Conservation (phyloP, 2,329 filamentous ascomycete species). For the Simplicillium aogashimaense region DNA sequence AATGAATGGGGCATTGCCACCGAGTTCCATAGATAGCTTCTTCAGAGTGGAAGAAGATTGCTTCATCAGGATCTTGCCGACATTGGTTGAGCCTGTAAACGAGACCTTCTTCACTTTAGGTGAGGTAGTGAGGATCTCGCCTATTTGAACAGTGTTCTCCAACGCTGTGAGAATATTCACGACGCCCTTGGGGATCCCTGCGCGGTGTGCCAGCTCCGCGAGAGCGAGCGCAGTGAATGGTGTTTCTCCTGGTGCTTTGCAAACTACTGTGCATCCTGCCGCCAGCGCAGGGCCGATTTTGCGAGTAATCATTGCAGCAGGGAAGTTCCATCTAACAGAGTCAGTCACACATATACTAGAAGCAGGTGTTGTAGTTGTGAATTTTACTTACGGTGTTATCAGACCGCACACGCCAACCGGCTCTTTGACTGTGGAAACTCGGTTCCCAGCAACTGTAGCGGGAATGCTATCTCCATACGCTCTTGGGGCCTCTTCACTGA, state of each 20-base stretch:
- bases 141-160: conserved; percentile 71
- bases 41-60: conserved; percentile 80
- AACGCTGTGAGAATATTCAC: conserved; percentile 79
- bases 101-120: conserved; percentile 78
- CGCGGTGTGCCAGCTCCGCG: conserved; percentile 75
- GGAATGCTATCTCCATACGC: conserved; percentile 68
- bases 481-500: conserved; percentile 67
- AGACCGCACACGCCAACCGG: conserved; percentile 76
- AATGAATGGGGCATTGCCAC: conserved; percentile 92
- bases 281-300: conserved; percentile 70
- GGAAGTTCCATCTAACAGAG: conserved; percentile 61
- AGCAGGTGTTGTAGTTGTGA: conserved; percentile 1
- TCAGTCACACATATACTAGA: conserved; percentile 1
- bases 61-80: conserved; percentile 75
- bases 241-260: conserved; percentile 85
- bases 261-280: conserved; percentile 90
- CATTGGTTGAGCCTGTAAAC: conserved; percentile 73
- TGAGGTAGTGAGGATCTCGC: conserved; percentile 61
- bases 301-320: conserved; percentile 64
- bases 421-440: conserved; percentile 71
- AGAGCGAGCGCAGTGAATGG: conserved; percentile 84
- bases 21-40: conserved; percentile 76
- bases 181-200: conserved; percentile 82
- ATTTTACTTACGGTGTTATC: conserved; percentile 54
- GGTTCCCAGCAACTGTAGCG: conserved; percentile 58